Base-by-base conservation (phyloP, 495 filamentous ascomycete genomes). In the Parathielavia hyrcaniae region DNA sequence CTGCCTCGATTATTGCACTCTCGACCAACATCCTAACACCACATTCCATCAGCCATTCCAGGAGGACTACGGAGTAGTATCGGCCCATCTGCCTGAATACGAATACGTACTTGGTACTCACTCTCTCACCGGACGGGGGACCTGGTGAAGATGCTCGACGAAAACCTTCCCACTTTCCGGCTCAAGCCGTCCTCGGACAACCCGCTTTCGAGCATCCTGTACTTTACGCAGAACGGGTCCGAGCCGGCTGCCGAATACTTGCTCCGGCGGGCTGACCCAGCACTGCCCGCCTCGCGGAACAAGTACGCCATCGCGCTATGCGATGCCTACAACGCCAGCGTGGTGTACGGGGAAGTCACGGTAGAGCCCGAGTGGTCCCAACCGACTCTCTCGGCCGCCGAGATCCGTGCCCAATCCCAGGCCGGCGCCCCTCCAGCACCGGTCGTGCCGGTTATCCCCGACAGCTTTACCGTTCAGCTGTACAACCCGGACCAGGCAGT, bases 401-500 rank as follows among this genome's bases (percentile, higher is more conserved):
- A 92, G 57, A 83, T 91, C 34, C 83, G 90, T 49, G 80, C 81
- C 38, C 89, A 90, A 64, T 62, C 63, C 20, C 70, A 76, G 51
- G 70, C 66, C 56, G 82, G 82, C 49, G 86, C 86, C 2, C 73
- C 82, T 0, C 74, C 86, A 4, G 86, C 88, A 17, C 78, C 85
- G 5, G 83, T 86, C 0, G 85, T 91, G 63, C 86, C 92, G 12
- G 77, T 90, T 22, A 74, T 91, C 36, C 93, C 93, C 1, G 81
- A 81, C 44, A 79, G 80, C 50, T 96, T 97, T 69, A 78, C 80
- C 17, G 79, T 97, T 53, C 87, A 92, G 61, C 85, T 98, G 12
- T 97, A 97, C 79, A 90, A 96, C 67, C 93, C 93, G 0, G 91
- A 97, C 73, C 91, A 95, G 70, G 77, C 87, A 60, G 75, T 97